Base-by-base conservation (phyloP, 2,329 filamentous ascomycete genomes). In the Fusarium luffae region DNA sequence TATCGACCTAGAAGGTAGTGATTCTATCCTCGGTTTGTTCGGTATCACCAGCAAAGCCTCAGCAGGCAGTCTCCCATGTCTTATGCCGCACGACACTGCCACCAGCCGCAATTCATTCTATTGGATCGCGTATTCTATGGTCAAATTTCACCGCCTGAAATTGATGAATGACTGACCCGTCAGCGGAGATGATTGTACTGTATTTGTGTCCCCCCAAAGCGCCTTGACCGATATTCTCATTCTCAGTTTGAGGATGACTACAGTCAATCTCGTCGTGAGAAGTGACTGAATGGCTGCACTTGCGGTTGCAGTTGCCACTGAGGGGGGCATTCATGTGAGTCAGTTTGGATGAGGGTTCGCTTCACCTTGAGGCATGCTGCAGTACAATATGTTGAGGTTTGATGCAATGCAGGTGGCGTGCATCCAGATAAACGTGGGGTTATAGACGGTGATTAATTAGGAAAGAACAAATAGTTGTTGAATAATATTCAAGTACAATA, bases 161-260 rank as follows among this genome's bases (percentile, higher is more conserved):
- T 18, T 5, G 34, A 6, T 52, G 49, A 52, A n/a, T 42, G 49
- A 41, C 25, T 46, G 54, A 13, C 19, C 19, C 37, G 67, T 57
- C 54, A 57, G 43, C 32, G 54, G 32, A 43, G 43, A 63, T 28
- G 34, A 19, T 28, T 51, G n/a, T 37, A n/a, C 18, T n/a, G 34
- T 41, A 41, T 42, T 27, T 57, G 57, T 58, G 54, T 47, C 21
- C 54, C 61, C 61, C 64, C 56, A 69, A 37, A 30, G 32, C 11
- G 54, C 37, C 49, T 41, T 70, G 63, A 71, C 68, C 68, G 63
- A 71, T 63, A 30, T 70, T 70, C 25, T 54, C 30, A 51, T 71
- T 69, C 23, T 55, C 32, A 51, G 13, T 41, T 28, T 47, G 43
- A 66, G 63, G 48, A 52, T 54, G 61, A 66, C 46, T 66, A 49